Base-by-base conservation (phyloP, 768 basidiomycete genomes). In the Leccinum uliginosum region DNA sequence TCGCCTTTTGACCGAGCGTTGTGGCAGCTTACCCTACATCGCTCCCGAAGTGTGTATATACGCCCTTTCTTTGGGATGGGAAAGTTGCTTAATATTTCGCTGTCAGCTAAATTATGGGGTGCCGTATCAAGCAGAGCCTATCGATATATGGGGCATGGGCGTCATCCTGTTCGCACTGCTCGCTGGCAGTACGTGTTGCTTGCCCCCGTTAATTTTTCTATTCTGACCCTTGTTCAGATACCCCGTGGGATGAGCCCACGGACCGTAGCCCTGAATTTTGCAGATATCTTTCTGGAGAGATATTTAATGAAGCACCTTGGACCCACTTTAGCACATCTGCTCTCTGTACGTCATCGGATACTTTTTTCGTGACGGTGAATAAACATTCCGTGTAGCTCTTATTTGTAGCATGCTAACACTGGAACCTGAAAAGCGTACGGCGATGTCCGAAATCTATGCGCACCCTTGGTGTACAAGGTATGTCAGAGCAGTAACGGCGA, bases 161-260 rank as follows among this genome's bases (percentile, higher is more conserved):
- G 90, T 98, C 26, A 96, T 99, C 47, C 75, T 99, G 1, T 98
- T 91, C 68, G 91, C 96, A 0, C 75, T 99, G 47, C 77, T 98
- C 0, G 86, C 81, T 8, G 97, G 97, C 48, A 98, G 96, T 96
- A 68, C 34, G 87, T 78, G 6, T 69, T 45, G 0, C 21, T 12
- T 26, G 3, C 35, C 1, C 34, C 8, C 15, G n/a, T 7, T 23
- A 3, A 32, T 29, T 15, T 6, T 11, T 11, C 11, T 8, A 6
- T 47, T 45, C 43, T 58, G 3, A 62, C 45, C 19, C 10, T 40
- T 58, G 6, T 24, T 34, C 53, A 98, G 95, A 97, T 66, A 98
- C 97, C 0, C 97, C 97, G 2, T 98, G 97, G 97, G 97, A 98
- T 65, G 89, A 95, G 67, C 93, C 97, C 3, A 92, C 93, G 0